A percentile compares a stretch with the other conserved stretches of the same genome.
Conservation (phyloP, 2,329 filamentous ascomycete genomes). For the Penicillium janthinellum region DNA sequence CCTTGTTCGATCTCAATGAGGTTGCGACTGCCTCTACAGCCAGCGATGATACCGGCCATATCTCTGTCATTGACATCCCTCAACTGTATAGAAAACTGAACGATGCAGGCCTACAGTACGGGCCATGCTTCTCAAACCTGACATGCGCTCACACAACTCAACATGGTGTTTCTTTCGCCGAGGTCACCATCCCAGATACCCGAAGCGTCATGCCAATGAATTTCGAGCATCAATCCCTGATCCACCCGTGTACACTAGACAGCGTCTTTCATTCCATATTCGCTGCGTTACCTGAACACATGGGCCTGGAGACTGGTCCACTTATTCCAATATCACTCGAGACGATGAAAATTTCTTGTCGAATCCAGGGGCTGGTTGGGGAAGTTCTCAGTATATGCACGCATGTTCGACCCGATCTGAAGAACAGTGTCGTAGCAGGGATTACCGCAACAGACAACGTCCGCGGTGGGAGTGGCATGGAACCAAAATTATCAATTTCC, state of each 20-base stretch:
- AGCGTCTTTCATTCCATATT: constrained; percentile 35
- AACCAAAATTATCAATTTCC: constrained; percentile 14
- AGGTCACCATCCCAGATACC: constrained; percentile 31
- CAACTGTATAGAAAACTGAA: constrained; percentile 31
- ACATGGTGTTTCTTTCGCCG: constrained; percentile 17
- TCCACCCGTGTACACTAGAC: constrained; percentile 39
- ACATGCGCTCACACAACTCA: constrained; percentile 14
- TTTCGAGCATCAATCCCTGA: constrained; percentile 28
- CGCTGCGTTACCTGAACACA: constrained; percentile 16
- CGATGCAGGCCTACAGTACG: constrained; percentile 32
- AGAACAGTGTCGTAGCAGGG: constrained; percentile 14
- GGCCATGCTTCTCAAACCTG: constrained; percentile 31
- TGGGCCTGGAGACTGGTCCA: constrained; percentile 14
- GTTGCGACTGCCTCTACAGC: neutral
- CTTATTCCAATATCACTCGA: constrained; percentile 28
- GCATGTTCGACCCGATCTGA: constrained; percentile 2
- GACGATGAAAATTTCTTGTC: constrained; percentile 19
- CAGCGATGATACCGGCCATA: constrained; percentile 3
- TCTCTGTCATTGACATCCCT: constrained; percentile 21
- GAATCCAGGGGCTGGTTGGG: constrained; percentile 9
- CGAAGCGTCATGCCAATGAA: constrained; percentile 30
- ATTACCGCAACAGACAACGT: constrained; percentile 13
- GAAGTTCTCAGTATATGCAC: constrained; percentile 16
- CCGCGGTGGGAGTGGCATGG: neutral
- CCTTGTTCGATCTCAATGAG: neutral